Evolutionary conservation across 108 stramenopile genomes (phyloP).

Genomic region (Aurantiochytrium sp.): DNA sequence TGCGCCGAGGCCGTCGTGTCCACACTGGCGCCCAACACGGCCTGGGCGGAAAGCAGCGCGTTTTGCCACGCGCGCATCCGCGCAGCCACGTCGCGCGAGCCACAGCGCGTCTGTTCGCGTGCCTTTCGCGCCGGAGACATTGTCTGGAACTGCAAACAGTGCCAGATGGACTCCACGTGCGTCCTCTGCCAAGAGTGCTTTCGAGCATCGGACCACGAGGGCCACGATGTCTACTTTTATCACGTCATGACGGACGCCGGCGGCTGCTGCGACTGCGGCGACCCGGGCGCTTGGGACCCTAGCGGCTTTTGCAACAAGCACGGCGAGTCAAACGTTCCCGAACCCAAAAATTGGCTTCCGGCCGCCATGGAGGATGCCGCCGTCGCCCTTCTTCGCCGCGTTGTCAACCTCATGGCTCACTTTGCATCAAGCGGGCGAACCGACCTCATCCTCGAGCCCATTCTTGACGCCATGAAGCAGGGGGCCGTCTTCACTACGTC

Average conservation of each 20-base stretch:
- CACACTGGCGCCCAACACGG: background rate
- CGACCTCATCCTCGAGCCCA: background rate
- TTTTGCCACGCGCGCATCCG: background rate
- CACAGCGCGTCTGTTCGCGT: constrained; percentile 16
- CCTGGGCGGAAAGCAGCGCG: background rate
- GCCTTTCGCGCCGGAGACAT: constrained; percentile 80
- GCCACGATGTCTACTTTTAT: constrained; percentile 91
- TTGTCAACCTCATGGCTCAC: constrained; percentile 32
- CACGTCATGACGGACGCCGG: constrained; percentile 74
- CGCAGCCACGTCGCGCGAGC: background rate
- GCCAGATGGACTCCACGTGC: constrained; percentile 90
- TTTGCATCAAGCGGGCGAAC: constrained; percentile 35
- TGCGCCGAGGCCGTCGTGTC: background rate
- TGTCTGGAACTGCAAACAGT: constrained; percentile 94
- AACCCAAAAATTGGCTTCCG: background rate
- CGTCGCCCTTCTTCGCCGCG: constrained; percentile 23
- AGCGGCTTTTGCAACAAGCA: constrained; percentile 61
- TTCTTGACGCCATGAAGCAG: background rate
- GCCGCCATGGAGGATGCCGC: constrained; percentile 28
- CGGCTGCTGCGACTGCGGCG: constrained; percentile 97
- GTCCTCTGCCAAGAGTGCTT: constrained; percentile 90
- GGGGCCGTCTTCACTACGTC: background rate
- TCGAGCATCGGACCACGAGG: constrained; percentile 70
- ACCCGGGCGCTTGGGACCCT: constrained; percentile 89
- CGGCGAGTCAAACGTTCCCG: constrained; percentile 18